Evolutionary conservation across 345 rosid genomes (phyloP).

Genomic region (Euphorbia lathyris): DNA sequence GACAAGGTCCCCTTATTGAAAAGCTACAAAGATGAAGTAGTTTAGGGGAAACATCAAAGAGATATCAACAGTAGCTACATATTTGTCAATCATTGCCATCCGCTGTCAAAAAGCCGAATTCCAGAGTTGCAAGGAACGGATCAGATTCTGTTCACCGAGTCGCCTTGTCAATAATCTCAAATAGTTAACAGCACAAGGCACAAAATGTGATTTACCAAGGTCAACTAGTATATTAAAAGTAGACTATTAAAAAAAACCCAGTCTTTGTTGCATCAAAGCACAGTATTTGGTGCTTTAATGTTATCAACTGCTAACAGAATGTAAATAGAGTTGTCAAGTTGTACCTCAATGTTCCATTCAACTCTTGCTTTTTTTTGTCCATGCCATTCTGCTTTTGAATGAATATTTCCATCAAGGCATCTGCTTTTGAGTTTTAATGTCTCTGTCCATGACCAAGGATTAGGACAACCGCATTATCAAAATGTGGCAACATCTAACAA

Average conservation of each 20-base stretch:
- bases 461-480: background rate
- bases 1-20: conserved; percentile 58
- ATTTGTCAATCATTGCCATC: too few relatives aligned
- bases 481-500: background rate
- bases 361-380: background rate
- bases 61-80: background rate
- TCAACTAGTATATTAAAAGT: background rate
- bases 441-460: background rate
- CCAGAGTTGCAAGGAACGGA: background rate
- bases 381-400: background rate
- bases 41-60: conserved; percentile 11
- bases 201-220: background rate
- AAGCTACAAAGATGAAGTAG: conserved; percentile 44
- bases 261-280: background rate
- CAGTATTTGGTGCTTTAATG: background rate
- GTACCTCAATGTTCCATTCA: background rate
- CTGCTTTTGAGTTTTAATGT: background rate
- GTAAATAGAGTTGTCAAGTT: background rate
- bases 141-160: background rate
- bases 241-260: background rate
- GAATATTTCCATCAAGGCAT: background rate
- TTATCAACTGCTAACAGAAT: background rate
- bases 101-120: background rate
- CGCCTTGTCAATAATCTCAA: too few relatives aligned
- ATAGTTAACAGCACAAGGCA: background rate